These are phyloP conservation scores for Aspergillus ochraceus DNA, from an alignment of 2,329 filamentous ascomycete species.

Conservation along the genomic window DNA sequence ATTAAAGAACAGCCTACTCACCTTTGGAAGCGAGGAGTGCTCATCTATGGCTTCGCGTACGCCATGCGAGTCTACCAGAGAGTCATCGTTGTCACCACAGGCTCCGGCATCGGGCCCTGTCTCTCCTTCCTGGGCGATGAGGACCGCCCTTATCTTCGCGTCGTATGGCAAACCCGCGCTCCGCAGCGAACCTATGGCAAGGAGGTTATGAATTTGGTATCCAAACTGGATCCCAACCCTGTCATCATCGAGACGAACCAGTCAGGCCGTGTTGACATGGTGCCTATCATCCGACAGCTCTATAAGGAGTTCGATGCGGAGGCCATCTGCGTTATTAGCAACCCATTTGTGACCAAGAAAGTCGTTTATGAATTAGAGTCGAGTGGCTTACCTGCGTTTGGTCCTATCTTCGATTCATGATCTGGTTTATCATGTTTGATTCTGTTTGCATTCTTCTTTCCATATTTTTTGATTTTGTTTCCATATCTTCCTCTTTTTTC, in stretches of 20 bases:
- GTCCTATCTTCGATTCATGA: slow-evolving; percentile 71
- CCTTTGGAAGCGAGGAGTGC: slow-evolving; percentile 68
- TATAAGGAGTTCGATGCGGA: slow-evolving; percentile 53
- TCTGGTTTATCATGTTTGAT: slow-evolving; percentile 7
- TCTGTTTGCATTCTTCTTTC: not conserved
- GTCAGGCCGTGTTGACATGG: slow-evolving; percentile 61
- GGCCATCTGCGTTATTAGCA: slow-evolving; percentile 73
- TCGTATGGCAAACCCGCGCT: slow-evolving; percentile 68
- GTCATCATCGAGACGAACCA: slow-evolving; percentile 66
- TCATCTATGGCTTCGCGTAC: slow-evolving; percentile 67
- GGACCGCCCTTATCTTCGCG: slow-evolving; percentile 48
- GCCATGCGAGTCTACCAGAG: slow-evolving; percentile 66
- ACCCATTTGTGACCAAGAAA: slow-evolving; percentile 65
- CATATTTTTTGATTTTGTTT: not conserved
- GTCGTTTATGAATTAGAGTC: slow-evolving; percentile 69
- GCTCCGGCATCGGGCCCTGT: slow-evolving; percentile 71
- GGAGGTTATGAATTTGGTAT: slow-evolving; percentile 57
- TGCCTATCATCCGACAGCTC: slow-evolving; percentile 56
- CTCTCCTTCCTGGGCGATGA: slow-evolving; percentile 60
- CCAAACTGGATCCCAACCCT: slow-evolving; percentile 59
- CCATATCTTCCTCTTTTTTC: not conserved
- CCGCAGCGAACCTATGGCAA: slow-evolving; percentile 64
- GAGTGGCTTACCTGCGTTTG: slow-evolving; percentile 66
- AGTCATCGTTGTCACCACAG: slow-evolving; percentile 68
- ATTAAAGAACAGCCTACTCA: slow-evolving; percentile 62